Conservation (phyloP, 345 rosid species). For the Moringa oleifera region DNA sequence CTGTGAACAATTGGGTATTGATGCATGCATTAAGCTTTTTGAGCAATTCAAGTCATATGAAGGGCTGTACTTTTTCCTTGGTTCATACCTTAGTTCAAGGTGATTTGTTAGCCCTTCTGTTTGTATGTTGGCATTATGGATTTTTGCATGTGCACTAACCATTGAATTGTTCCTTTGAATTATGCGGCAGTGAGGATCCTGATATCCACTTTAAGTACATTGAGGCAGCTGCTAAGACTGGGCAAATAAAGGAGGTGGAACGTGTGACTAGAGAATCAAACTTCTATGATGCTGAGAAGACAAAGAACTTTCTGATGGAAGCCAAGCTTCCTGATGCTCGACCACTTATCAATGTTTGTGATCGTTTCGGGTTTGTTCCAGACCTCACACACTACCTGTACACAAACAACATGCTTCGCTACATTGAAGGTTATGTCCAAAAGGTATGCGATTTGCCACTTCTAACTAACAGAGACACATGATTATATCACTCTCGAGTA, state of each 20-base stretch:
- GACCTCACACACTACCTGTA: conserved; percentile 97
- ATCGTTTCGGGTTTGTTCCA: conserved; percentile 95
- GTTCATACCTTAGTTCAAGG: conserved; percentile 98
- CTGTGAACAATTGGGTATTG: conserved; percentile 95
- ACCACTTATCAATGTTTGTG: conserved; percentile 95
- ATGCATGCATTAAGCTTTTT: conserved; percentile 86
- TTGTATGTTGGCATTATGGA: conserved; percentile 8
- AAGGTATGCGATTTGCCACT: conserved; percentile 50
- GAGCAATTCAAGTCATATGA: conserved; percentile 98
- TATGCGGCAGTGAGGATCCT: conserved; percentile 84
- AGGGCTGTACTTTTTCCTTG: conserved; percentile 95
- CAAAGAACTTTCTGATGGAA: conserved; percentile 97
- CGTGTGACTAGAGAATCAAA: conserved; percentile 98
- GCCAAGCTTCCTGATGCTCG: conserved; percentile 99
- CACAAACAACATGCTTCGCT: conserved; percentile 88
- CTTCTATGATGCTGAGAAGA: conserved; percentile 93
- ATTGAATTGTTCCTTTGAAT: conserved; percentile 11
- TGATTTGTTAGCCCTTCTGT: conserved; percentile 24
- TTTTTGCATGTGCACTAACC: conserved; percentile 5
- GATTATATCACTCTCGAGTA: conserved; percentile 3
- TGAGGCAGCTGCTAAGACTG: conserved; percentile 96
- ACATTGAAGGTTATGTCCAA: conserved; percentile 98
- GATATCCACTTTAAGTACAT: conserved; percentile 98
- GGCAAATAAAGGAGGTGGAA: conserved; percentile 98
- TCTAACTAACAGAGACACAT: not conserved